These are phyloP conservation scores for Calonectria hawksworthii DNA, from an alignment of 2,329 filamentous ascomycete species.

Conservation along the genomic window DNA sequence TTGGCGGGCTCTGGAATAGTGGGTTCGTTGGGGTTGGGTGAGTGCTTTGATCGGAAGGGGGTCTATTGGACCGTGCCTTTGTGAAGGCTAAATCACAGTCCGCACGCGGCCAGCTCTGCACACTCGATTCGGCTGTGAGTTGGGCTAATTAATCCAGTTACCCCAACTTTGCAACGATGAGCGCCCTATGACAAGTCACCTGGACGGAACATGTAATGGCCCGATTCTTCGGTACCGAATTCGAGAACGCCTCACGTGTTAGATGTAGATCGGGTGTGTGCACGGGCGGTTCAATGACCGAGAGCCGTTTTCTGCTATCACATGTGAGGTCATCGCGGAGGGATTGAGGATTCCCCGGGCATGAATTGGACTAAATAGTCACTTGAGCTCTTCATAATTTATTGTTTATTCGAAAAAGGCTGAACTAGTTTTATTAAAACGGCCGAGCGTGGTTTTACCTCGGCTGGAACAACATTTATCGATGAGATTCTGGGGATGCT, in stretches of 20 bases:
- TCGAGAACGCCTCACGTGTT: slow-evolving; percentile 37
- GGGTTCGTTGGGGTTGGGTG: slow-evolving; percentile 10
- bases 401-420: no score
- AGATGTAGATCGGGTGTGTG: neutral
- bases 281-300: slow-evolving; percentile 39
- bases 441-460: neutral
- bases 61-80: neutral
- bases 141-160: neutral
- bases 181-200: neutral
- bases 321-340: slow-evolving; percentile 32
- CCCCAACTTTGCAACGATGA: neutral
- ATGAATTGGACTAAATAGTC: neutral
- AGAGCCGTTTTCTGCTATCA: slow-evolving; percentile 20
- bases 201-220: slow-evolving; percentile 18
- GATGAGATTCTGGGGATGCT: neutral
- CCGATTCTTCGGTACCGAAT: slow-evolving; percentile 4
- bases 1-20: slow-evolving; percentile 6
- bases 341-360: neutral
- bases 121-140: neutral
- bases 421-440: neutral
- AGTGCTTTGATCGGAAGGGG: neutral
- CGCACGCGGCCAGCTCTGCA: neutral
- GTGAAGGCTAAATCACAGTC: slow-evolving; percentile 1
- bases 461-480: neutral
- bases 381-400: neutral